Evolutionary conservation across 2,329 filamentous ascomycete genomes (phyloP), one percentile per base, ranked within the genome.

Genomic region (Botryosphaeria dothidea): DNA sequence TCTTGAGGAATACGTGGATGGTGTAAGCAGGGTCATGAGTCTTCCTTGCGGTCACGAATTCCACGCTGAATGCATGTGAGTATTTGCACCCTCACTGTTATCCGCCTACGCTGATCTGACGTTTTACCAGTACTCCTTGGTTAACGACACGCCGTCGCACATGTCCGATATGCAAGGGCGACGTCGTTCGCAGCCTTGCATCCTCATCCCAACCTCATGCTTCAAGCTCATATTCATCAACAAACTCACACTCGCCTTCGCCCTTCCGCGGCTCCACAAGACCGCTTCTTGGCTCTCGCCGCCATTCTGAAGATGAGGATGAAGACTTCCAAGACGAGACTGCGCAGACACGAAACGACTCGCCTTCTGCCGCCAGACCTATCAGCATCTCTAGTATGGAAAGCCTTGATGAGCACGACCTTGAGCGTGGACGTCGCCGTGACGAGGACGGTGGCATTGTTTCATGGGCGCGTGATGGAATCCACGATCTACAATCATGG

Each of bases 101-200:
- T 66, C 58, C 34, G 4, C 19, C 31, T 36, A 27, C 23, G 23
- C 46, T 6, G 62, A 56, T 13, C 38, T 23, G 36, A 62, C 38
- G 56, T 25, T n/a, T 13, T 9, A n/a, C 4, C 41, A 97, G 93
- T 74, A 98, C 95, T 4, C 95, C 95, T 1, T 99, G 95, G 95
- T 83, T 99, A 61, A 97, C 94, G 0, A 98, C 93, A 17, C 89
- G 94, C 56, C 90, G 95, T 68, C 90, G 95, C 68, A 99, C 95
- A n/a, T 99, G 95, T 72, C 95, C 95, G 0, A 98, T 99, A 67
- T 99, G 95, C 82, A 99, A 99, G 81, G 93, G 93, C 56, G 95
- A 99, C 74, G 95, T 99, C 38, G 94, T 99, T 17, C 78, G 83
- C 29, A 64, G 51, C 29, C 41, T 64, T 9, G 61, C 61, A 17